A percentile compares a stretch with the other conserved stretches of the same genome.
Conservation (phyloP, 1,284 basidiomycete genomes). For the Paramarasmius palmivorus region DNA sequence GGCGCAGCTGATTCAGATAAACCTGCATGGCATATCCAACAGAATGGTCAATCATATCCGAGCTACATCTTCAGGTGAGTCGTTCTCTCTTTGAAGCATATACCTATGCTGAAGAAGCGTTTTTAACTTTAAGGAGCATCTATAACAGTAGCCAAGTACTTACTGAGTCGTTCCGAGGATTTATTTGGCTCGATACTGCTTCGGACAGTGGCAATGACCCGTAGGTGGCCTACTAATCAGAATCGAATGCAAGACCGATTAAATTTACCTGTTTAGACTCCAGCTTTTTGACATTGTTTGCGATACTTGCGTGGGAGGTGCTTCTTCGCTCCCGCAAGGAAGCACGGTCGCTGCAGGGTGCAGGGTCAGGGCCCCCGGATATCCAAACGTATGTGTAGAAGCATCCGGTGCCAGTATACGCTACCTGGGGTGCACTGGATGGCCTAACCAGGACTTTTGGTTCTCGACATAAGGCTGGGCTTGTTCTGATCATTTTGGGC, state of each 20-base stretch:
- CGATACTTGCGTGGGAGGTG: not conserved
- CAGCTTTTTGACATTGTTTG: slow-evolving; percentile 7
- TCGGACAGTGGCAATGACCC: slow-evolving; percentile 5
- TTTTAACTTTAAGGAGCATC: not conserved
- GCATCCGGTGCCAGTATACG: too few species aligned
- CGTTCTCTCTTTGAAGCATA: not conserved
- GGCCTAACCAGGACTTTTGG: too few species aligned
- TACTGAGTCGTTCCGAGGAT: not conserved
- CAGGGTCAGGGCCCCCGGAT: too few species aligned
- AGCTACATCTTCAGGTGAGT: slow-evolving; percentile 3
- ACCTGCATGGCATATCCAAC: slow-evolving; percentile 3
- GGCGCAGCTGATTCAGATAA: not conserved
- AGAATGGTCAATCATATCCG: slow-evolving; percentile 1
- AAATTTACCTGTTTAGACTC: not conserved
- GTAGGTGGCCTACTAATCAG: not conserved
- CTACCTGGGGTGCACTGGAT: too few species aligned
- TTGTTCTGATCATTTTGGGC: too few species aligned
- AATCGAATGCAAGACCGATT: not conserved
- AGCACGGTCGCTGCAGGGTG: too few species aligned
- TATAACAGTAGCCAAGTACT: slow-evolving; percentile 3
- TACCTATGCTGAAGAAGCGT: not conserved
- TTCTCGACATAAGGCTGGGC: too few species aligned
- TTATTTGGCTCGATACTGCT: not conserved
- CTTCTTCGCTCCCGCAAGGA: not conserved
- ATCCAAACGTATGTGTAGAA: too few species aligned